Base-by-base conservation (phyloP, 176 grass and related monocot genomes). In the Poa pratensis region DNA sequence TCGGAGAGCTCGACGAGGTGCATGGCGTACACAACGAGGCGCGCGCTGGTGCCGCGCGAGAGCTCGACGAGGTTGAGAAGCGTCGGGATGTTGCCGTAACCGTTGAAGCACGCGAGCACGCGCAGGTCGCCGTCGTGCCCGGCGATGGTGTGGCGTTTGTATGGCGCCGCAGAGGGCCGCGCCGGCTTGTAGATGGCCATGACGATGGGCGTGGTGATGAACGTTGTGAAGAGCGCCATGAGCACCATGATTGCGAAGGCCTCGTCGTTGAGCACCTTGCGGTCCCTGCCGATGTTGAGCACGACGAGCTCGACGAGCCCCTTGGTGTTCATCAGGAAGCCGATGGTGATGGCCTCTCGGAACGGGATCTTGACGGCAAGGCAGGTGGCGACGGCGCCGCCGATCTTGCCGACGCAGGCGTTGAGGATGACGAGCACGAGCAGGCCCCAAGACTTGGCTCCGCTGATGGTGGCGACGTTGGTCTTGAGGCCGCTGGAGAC, bases 251-350 rank as follows among this genome's bases (percentile, higher is more conserved):
- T 95, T 9, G 90, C 93, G 69, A 95, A 95, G 0, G 90, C 24
- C 83, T 95, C 93, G 57, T 95, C 93, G 46, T 95, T 95, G 6
- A 95, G 90, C 16, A 95, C 90, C 83, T 90, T 88, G 15, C 93
- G 85, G 64, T 92, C 93, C 14, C 42, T 80, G 27, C 93, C 93
- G 26, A 95, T 95, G 88, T 95, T 95, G 63, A 95, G 85, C 18
- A 92, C 93, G 65, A 95, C 85, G 30, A 95, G 93, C 90, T 95
- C 90, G 2, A 95, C 88, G 24, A 95, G 86, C 2, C 93, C 93
- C 83, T 95, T 95, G 77, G 90, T 95, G 83, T 95, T 95, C 93
- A 95, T 95, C 7, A 95, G 76, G 71, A 95, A 92, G 0, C 93
- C 93, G 0, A 95, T 71, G 0, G 93, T 85, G 53, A 92, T 24